These are phyloP conservation scores for Ganoderma boninense DNA, from an alignment of 1,284 basidiomycete species.

Conservation along the genomic window DNA sequence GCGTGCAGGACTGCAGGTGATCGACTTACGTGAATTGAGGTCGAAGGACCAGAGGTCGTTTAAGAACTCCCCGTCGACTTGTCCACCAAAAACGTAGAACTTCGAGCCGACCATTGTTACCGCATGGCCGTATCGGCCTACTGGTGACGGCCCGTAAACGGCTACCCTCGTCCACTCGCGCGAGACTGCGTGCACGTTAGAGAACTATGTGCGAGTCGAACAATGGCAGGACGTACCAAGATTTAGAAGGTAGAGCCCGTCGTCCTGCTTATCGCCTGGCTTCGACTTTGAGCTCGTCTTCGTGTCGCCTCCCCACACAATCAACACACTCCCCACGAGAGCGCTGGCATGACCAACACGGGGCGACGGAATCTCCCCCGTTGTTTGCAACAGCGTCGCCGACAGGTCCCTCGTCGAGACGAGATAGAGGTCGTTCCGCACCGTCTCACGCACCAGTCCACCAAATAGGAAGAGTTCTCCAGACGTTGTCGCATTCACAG, in stretches of 20 bases:
- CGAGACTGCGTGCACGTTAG: conserved; percentile 59
- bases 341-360: conserved; percentile 97
- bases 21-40: conserved; percentile 84
- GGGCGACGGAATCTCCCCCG: conserved; percentile 89
- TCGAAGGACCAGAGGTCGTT: conserved; percentile 99
- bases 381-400: conserved; percentile 84
- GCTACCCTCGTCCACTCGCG: conserved; percentile 95
- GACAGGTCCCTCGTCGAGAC: conserved; percentile 85
- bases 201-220: background rate
- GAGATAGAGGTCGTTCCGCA: conserved; percentile 94
- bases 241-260: conserved; percentile 95
- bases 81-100: conserved; percentile 97
- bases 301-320: conserved; percentile 99
- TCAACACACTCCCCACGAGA: conserved; percentile 94
- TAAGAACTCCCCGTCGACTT: conserved; percentile 95
- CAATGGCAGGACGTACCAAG: conserved; percentile 71
- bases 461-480: conserved; percentile 98
- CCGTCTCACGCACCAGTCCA: conserved; percentile 91
- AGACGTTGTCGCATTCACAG: conserved; percentile 78
- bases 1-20: conserved; percentile 4
- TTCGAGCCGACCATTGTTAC: conserved; percentile 92
- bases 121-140: conserved; percentile 95
- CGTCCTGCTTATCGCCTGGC: conserved; percentile 87
- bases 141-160: conserved; percentile 79
- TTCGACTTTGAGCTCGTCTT: conserved; percentile 74